Evolutionary conservation across 1,284 basidiomycete genomes (phyloP), one percentile per base, ranked within the genome.

Genomic region (Cryptococcus amylolentus): DNA sequence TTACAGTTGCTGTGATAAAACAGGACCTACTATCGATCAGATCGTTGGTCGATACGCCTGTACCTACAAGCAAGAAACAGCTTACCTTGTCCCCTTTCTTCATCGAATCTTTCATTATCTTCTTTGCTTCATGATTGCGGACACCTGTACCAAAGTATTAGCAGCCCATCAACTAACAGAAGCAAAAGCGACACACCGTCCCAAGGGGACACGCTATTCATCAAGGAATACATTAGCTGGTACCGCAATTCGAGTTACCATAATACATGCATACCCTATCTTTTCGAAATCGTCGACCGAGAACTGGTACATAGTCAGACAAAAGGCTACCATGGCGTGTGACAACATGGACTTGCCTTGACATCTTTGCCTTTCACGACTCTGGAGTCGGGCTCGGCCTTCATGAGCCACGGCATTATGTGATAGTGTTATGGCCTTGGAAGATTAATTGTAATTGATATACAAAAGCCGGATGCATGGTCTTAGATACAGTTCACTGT

Each of bases 1-100:
- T 93, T 95, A 78, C 88, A 91, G 73, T 92, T 98, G 18, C 91
- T 94, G 70, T 96, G 92, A 73, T 97, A 98, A 78, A 83, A 83
- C 9, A 83, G 68, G n/a, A 81, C 76, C 64, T 73, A 41, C 4
- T 12, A n/a, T 52, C 37, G 56, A 38, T 23, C 40, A 52, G 16
- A 12, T 35, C 31, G 6, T 35, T 35, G 31, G 2, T 6, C 10
- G 31, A 35, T 35, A 18, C 42, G 5, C 20, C 35, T 52, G 18
- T 26, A 28, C n/a, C 49, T 13, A 12, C 38, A 39, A 53, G 26
- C 31, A 41, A 42, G 14, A 27, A 27, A 46, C 14, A 20, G 16
- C 80, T 41, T 51, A 88, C 91, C 78, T 87, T 83, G 71, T 98
- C 90, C 23, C 88, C 90, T 7, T 85, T 65, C 64, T 84, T 83